Evolutionary conservation across 352 stramenopile species (phyloP), one percentile per base, ranked within the genome.

Genomic region (Blastocystis sp.): DNA sequence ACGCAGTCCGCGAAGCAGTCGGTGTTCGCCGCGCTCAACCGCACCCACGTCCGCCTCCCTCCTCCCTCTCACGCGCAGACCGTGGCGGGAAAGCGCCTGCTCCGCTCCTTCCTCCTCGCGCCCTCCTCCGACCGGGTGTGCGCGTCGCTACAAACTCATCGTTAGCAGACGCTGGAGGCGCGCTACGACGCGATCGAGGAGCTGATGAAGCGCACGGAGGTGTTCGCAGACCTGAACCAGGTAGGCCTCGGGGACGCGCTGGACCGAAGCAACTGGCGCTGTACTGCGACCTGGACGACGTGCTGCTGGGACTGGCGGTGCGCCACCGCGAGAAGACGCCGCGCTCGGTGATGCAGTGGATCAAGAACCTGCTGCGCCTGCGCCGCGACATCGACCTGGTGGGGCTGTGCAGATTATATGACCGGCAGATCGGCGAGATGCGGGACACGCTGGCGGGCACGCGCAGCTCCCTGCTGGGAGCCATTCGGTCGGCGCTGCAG

Each of bases 21-120:
- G 23, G 1, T 79, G 10, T 79, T 79, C 53, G 45, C 17, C 19
- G n/a, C 43, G 21, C 61, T 79, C 69, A 79, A 79, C 38, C 69
- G 43, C 43, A 79, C 69, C n/a, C 62, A 69, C 34, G 62, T 69
- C 10, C 21, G 21, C n/a, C 17, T 23, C n/a, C 34, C 34, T 34
- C 28, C 28, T 34, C 28, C 28, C 28, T 34, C 28, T 34, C 28
- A 38, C 17, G 7, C 62, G 62, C 17, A 60, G 41, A 79, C 69
- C 14, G 17, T 62, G 0, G 69, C 17, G 9, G 69, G 69, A 0
- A 79, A 79, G 28, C 69, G 45, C 21, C 21, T 79, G 28, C 53
- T 79, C 23, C 43, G 69, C 7, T 45, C 28, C 69, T 79, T 43
- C 17, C 69, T 79, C 28, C 52, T 62, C 1, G 62, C 28, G 9